Evolutionary conservation across 495 filamentous ascomycete genomes (phyloP).

Genomic region (Collariella sp.): DNA sequence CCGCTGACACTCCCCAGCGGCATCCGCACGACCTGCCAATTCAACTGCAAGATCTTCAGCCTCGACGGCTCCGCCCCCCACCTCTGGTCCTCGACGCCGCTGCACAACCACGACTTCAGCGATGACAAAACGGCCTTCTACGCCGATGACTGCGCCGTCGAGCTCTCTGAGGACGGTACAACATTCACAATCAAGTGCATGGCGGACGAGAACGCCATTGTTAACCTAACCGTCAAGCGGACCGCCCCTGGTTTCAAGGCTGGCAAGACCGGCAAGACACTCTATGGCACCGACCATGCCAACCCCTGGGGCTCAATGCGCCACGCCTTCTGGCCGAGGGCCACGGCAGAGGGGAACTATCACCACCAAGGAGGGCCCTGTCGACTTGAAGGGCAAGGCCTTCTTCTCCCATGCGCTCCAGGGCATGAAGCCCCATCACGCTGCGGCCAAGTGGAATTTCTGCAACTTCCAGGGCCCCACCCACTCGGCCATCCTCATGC

Average conservation of each 20-base stretch:
- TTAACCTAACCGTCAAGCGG: constrained; percentile 74
- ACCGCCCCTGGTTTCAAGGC: constrained; percentile 72
- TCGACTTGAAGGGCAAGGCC: constrained; percentile 72
- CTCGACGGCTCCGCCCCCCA: constrained; percentile 53
- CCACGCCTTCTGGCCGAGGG: constrained; percentile 89
- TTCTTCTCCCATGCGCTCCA: constrained; percentile 78
- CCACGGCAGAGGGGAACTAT: constrained; percentile 71
- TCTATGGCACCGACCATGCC: constrained; percentile 73
- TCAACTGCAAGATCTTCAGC: constrained; percentile 86
- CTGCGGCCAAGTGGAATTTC: constrained; percentile 91
- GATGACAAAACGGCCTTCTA: constrained; percentile 74
- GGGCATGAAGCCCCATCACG: constrained; percentile 98
- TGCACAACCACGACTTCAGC: constrained; percentile 73
- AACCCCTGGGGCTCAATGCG: constrained; percentile 89
- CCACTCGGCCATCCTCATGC: constrained; percentile 87
- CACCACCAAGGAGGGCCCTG: constrained; percentile 70
- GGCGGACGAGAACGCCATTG: constrained; percentile 62
- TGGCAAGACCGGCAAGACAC: constrained; percentile 76
- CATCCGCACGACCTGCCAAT: constrained; percentile 81
- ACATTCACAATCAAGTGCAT: constrained; percentile 79
- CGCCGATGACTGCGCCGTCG: constrained; percentile 71
- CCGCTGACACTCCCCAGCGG: constrained; percentile 52
- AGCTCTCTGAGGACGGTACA: constrained; percentile 73
- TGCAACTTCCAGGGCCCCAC: constrained; percentile 79
- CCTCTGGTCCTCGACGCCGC: constrained; percentile 71